Evolutionary conservation across 495 filamentous ascomycete species (phyloP).

Genomic region (Aspergillus baeticus): DNA sequence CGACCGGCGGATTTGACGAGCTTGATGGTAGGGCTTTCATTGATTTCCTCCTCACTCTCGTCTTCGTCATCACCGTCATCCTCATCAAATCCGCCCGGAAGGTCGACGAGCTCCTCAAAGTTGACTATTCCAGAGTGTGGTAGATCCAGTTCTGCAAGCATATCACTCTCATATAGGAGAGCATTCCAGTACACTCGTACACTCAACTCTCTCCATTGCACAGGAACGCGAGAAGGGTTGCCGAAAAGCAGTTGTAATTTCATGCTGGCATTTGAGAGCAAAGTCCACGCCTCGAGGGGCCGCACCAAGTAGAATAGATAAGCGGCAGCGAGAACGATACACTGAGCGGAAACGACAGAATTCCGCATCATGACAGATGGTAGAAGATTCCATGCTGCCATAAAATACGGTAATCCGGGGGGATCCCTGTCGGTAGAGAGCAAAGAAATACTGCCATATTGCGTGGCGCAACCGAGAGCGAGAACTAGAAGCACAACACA

Average conservation of each 20-base stretch:
- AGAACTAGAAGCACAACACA: constrained; percentile 80
- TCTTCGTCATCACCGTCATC: constrained; percentile 40
- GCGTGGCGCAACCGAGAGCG: constrained; percentile 70
- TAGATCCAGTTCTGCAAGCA: constrained; percentile 76
- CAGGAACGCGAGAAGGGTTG: constrained; percentile 65
- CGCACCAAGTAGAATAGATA: constrained; percentile 82
- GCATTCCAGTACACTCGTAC: constrained; percentile 84
- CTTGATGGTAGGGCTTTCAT: constrained; percentile 9
- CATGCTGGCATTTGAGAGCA: constrained; percentile 74
- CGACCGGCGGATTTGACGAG: constrained; percentile 46
- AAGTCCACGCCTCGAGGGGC: constrained; percentile 78
- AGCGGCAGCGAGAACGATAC: constrained; percentile 73
- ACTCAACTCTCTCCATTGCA: constrained; percentile 65
- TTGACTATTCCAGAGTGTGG: constrained; percentile 79
- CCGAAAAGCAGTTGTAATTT: constrained; percentile 76
- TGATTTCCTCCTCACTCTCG: constrained; percentile 47
- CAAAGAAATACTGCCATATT: constrained; percentile 69
- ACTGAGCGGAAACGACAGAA: constrained; percentile 72
- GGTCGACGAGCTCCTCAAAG: constrained; percentile 75
- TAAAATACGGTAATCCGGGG: constrained; percentile 77
- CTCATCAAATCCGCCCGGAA: constrained; percentile 74
- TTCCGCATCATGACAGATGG: constrained; percentile 78
- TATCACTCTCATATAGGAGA: constrained; percentile 76
- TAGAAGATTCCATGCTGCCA: constrained; percentile 73
- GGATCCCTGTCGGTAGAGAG: constrained; percentile 68